phyloP scores from a whole-genome alignment of 805 yeast genomes.

The Wickerhamomyces chambardii region DNA sequence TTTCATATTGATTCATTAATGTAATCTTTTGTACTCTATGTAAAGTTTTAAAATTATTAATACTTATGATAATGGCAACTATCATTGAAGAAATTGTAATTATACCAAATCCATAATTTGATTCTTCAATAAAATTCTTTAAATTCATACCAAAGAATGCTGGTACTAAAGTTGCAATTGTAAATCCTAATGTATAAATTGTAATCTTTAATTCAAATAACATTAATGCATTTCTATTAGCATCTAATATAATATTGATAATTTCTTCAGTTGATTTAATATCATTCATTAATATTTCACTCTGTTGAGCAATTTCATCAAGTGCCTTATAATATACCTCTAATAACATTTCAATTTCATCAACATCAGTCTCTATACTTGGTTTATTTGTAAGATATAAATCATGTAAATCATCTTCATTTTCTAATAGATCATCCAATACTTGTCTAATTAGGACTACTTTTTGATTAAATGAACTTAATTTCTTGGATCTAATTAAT shows the following conservation, averaged over 20 bases:
- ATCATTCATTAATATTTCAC: slow-evolving; percentile 74
- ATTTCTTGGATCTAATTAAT: slow-evolving; percentile 60
- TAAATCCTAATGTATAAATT: slow-evolving; percentile 76
- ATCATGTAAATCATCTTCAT: slow-evolving; percentile 74
- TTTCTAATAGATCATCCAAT: slow-evolving; percentile 75
- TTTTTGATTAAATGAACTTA: slow-evolving; percentile 69
- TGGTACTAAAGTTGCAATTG: slow-evolving; percentile 78
- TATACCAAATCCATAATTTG: slow-evolving; percentile 50
- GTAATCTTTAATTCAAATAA: slow-evolving; percentile 76
- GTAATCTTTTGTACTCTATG: slow-evolving; percentile 59
- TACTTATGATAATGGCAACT: slow-evolving; percentile 45
- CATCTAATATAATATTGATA: slow-evolving; percentile 83
- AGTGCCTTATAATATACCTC: slow-evolving; percentile 89
- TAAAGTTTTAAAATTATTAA: slow-evolving; percentile 46
- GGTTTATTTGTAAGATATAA: slow-evolving; percentile 56
- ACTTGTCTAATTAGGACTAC: slow-evolving; percentile 70
- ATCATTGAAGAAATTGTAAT: slow-evolving; percentile 44
- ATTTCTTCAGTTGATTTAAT: slow-evolving; percentile 89
- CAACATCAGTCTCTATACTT: slow-evolving; percentile 29
- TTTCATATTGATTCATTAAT: slow-evolving; percentile 34
- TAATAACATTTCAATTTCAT: slow-evolving; percentile 78
- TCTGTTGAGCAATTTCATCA: slow-evolving; percentile 89
- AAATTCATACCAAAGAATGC: slow-evolving; percentile 88
- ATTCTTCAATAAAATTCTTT: slow-evolving; percentile 69
- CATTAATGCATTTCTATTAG: slow-evolving; percentile 87